Evolutionary conservation across 2,329 filamentous ascomycete genomes (phyloP), one percentile per base, ranked within the genome.

Genomic region (Stemphylium lycopersici): DNA sequence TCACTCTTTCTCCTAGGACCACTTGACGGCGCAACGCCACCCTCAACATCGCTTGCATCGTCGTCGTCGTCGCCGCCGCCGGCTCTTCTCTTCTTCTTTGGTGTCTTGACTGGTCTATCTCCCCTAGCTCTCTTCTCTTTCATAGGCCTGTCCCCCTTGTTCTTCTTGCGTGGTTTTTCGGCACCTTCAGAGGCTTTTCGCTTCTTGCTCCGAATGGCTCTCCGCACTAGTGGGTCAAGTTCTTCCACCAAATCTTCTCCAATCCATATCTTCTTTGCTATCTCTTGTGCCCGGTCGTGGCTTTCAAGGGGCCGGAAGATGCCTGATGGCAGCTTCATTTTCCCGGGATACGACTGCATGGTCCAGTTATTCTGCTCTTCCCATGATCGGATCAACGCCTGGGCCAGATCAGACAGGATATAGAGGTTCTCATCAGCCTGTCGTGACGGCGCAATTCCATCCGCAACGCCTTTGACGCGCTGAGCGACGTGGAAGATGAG

Each of bases 401-500:
- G 90, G 0, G 93, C 87, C 8, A 99, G 83, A 74, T 99, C 95
- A 46, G 91, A 93, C 33, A 99, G 78, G 5, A 93, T 87, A 71
- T 97, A 96, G 0, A 99, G 81, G 58, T 87, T 87, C 52, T 92
- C 86, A 65, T 88, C 90, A 18, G 66, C 67, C 39, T 71, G 45
- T 12, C 52, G 59, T 2, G 83, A 81, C 1, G 82, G 78, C 0
- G 86, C 83, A 56, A 98, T 86, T 11, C 85, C 90, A 72, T 99
- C 95, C 37, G 86, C 84, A 8, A 93, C 90, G 74, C 93, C 90
- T 80, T 99, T 99, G 49, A 96, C 88, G 8, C 92, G 87, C 76
- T 98, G 93, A 11, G 92, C 92, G 58, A 97, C 90, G 73, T 95
- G 91, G 79, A 90, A 95, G 36, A 99, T 92, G 57, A 96, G 80